These are phyloP conservation scores for Choricystis sp. DNA, from an alignment of 139 green algal genomes.

Conservation along the genomic window DNA sequence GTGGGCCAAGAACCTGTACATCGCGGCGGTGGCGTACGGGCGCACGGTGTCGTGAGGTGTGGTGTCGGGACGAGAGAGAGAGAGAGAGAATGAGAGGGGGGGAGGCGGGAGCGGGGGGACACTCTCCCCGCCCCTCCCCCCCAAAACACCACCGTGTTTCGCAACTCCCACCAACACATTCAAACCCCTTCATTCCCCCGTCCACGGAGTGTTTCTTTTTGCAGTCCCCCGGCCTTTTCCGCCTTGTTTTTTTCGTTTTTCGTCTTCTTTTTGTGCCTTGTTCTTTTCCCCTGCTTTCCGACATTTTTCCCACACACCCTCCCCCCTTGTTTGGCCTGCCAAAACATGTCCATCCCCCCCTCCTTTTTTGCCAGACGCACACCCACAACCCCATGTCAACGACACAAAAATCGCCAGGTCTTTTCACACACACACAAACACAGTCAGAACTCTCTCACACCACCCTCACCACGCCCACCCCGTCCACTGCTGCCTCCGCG, in stretches of 20 bases:
- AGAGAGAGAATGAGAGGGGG: no score
- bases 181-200: no score
- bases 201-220: no score
- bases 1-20: slow-evolving; percentile 98
- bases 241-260: neutral
- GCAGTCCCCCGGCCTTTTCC: no score
- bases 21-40: slow-evolving; percentile 85
- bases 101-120: no score
- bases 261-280: slow-evolving; percentile 2
- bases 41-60: slow-evolving; percentile 54
- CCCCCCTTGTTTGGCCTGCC: neutral
- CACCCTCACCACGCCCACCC: neutral
- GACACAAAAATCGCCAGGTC: neutral
- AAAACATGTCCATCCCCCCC: neutral
- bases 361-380: slow-evolving; percentile 1
- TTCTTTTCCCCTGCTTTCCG: slow-evolving; percentile 3
- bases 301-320: neutral
- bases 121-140: no score
- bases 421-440: neutral
- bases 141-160: no score
- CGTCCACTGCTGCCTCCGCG: neutral
- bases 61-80: neutral
- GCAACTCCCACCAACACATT: no score
- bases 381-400: slow-evolving; percentile 1
- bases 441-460: neutral